Conservation (phyloP, 345 rosid species). For the Aquilaria malaccensis region DNA sequence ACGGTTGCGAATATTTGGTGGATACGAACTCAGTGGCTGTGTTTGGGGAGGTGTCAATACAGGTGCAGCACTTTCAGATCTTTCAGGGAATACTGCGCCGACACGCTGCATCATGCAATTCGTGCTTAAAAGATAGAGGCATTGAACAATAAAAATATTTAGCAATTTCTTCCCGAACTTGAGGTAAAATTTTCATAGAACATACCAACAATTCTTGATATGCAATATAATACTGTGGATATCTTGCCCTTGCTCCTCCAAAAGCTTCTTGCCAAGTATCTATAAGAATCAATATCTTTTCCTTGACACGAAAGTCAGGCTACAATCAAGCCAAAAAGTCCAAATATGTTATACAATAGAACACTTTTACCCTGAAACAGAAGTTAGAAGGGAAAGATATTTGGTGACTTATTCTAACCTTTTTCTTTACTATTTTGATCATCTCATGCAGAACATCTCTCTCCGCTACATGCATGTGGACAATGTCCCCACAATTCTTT, state of each 20-base stretch:
- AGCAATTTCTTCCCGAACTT: conserved; percentile 8
- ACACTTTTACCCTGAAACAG: not conserved
- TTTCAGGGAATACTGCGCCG: conserved; percentile 97
- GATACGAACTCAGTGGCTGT: conserved; percentile 78
- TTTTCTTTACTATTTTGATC: conserved; percentile 90
- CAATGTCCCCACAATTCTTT: conserved; percentile 98
- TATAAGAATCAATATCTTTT: conserved; percentile 78
- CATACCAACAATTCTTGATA: conserved; percentile 98
- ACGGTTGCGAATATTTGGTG: conserved; percentile 62
- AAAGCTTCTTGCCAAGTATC: conserved; percentile 99
- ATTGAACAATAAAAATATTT: conserved; percentile 1
- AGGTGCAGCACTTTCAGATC: conserved; percentile 85
- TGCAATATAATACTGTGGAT: conserved; percentile 94
- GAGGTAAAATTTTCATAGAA: conserved; percentile 12
- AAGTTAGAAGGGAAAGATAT: conserved; percentile 9
- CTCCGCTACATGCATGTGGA: conserved; percentile 99
- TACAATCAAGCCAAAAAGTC: conserved; percentile 29
- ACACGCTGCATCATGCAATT: conserved; percentile 55
- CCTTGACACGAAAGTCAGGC: conserved; percentile 90
- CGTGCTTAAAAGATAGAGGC: conserved; percentile 2
- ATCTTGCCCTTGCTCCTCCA: conserved; percentile 96
- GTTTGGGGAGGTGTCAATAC: conserved; percentile 95
- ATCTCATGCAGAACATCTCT: conserved; percentile 91
- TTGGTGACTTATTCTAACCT: conserved; percentile 42
- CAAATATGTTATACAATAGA: conserved; percentile 19